phyloP scores from a whole-genome alignment of 2,329 filamentous ascomycete genomes.

The Epichloe elymi region DNA sequence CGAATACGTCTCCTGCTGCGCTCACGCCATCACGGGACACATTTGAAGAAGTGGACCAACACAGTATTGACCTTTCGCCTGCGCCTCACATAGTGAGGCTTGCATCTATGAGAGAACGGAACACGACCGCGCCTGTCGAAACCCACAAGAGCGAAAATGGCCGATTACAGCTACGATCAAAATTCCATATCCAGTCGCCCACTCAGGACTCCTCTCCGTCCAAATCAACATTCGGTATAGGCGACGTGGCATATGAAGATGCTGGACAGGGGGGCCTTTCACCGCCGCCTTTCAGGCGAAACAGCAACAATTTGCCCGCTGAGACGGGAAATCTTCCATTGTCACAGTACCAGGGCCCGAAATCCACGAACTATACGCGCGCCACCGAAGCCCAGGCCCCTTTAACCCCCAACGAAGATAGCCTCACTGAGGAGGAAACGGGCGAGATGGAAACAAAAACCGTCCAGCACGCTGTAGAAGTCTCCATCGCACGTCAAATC shows the following conservation, averaged over 20 bases:
- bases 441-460: constrained; percentile 15
- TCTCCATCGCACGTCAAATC: constrained; percentile 57
- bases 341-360: background rate
- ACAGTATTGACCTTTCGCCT: background rate
- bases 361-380: background rate
- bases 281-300: background rate
- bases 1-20: constrained; percentile 41
- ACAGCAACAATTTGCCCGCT: background rate
- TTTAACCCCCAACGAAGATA: background rate
- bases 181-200: constrained; percentile 5
- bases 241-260: background rate
- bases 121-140: background rate
- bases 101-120: constrained; percentile 1
- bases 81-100: constrained; percentile 3
- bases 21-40: constrained; percentile 28
- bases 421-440: background rate
- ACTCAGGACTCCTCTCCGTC: background rate
- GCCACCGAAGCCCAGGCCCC: background rate
- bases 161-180: constrained; percentile 5
- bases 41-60: constrained; percentile 15
- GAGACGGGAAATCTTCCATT: background rate
- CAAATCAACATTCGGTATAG: constrained; percentile 1
- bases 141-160: background rate
- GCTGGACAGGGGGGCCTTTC: background rate
- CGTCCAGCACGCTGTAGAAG: constrained; percentile 44